phyloP scores from a whole-genome alignment of 73 alveolate species.

The Paramecium caudatum region DNA sequence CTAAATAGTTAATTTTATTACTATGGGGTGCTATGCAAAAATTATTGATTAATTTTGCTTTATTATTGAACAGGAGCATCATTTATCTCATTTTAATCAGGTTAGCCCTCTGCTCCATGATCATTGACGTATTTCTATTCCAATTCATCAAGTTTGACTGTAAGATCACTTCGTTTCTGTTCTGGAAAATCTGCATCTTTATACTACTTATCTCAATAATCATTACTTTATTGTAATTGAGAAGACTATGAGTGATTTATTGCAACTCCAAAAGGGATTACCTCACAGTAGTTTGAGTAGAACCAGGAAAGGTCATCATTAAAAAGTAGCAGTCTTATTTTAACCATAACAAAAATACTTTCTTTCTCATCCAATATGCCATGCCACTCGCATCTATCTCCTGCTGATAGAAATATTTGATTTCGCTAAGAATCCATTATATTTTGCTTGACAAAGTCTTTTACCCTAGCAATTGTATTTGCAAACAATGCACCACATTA shows the following conservation, averaged over 20 bases:
- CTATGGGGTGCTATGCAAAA: constrained; percentile 3
- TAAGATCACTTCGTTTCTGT: not conserved
- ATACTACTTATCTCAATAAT: not conserved
- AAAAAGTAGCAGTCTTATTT: constrained; percentile 40
- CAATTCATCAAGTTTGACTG: not conserved
- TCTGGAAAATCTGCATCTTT: not conserved
- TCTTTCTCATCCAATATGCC: constrained; percentile 30
- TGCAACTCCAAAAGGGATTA: not conserved
- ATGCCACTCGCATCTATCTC: constrained; percentile 61
- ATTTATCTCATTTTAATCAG: not conserved
- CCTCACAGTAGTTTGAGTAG: not conserved
- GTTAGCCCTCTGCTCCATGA: not conserved
- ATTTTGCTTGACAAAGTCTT: not conserved
- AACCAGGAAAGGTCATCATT: constrained; percentile 52
- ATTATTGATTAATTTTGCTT: not conserved
- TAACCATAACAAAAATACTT: not conserved
- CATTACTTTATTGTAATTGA: not conserved
- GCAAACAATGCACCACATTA: constrained; percentile 13
- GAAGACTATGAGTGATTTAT: not conserved
- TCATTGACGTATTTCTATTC: not conserved
- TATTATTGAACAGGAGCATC: no score
- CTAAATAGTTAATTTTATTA: not conserved
- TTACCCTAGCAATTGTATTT: not conserved
- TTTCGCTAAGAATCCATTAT: not conserved
- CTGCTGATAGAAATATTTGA: not conserved